phyloP scores from a whole-genome alignment of 2,329 filamentous ascomycete genomes.

The Exophiala sp. region DNA sequence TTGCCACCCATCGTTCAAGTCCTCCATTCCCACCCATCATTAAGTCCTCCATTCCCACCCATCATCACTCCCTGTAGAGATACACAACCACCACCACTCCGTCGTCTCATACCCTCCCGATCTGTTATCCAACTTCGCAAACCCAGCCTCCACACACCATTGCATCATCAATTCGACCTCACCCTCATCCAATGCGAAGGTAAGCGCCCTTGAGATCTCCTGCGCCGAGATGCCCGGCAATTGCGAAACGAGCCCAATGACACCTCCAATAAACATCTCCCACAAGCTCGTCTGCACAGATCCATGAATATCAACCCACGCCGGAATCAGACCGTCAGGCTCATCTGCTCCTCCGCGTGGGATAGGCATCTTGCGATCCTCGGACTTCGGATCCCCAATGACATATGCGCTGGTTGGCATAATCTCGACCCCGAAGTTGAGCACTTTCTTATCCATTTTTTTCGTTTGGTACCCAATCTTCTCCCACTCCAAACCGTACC shows the following conservation, averaged over 20 bases:
- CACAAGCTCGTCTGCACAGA: conserved; percentile 37
- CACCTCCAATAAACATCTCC: conserved; percentile 40
- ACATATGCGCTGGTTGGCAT: conserved; percentile 36
- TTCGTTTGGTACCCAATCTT: conserved; percentile 47
- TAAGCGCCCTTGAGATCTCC: conserved; percentile 32
- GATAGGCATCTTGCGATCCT: conserved; percentile 25
- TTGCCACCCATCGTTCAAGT: no score
- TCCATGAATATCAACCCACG: conserved; percentile 50
- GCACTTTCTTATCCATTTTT: conserved; percentile 42
- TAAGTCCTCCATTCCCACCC: neutral
- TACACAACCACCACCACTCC: conserved; percentile 43
- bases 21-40: neutral
- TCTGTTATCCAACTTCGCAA: conserved; percentile 11
- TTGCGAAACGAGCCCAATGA: conserved; percentile 41
- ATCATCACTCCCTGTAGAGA: conserved; percentile 20
- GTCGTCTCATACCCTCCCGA: conserved; percentile 33
- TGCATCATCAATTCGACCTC: conserved; percentile 17
- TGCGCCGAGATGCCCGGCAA: conserved; percentile 39
- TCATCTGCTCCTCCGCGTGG: conserved; percentile 31
- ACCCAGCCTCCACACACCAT: conserved; percentile 18
- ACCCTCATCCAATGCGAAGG: conserved; percentile 6
- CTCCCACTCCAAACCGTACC: conserved; percentile 42
- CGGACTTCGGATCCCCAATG: conserved; percentile 38
- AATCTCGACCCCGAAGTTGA: conserved; percentile 44
- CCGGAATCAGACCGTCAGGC: conserved; percentile 35